These are phyloP conservation scores for Lippia alba DNA, from an alignment of 305 asterid species.

Conservation along the genomic window DNA sequence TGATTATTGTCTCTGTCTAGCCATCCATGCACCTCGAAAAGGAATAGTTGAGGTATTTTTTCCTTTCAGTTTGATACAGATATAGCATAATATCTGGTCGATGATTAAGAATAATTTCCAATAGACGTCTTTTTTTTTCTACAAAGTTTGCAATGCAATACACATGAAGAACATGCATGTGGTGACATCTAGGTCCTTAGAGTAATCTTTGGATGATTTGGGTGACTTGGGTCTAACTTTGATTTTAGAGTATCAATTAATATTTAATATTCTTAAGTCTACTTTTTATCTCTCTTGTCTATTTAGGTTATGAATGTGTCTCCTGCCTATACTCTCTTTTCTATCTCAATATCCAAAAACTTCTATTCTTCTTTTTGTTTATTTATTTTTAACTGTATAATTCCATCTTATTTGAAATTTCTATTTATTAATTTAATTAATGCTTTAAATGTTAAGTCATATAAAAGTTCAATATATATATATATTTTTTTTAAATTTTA, in stretches of 20 bases:
- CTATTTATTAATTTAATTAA: too few species aligned
- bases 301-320: too few species aligned
- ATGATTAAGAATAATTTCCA: slow-evolving; percentile 24
- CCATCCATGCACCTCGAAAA: slow-evolving; percentile 95
- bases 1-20: slow-evolving; percentile 90
- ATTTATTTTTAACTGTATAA: too few species aligned
- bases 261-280: background rate
- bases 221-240: background rate
- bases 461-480: too few species aligned
- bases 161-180: background rate
- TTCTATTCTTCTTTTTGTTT: too few species aligned
- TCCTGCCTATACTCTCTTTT: too few species aligned
- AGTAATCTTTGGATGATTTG: background rate
- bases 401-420: too few species aligned
- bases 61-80: slow-evolving; percentile 19
- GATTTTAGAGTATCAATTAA: background rate
- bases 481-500: too few species aligned
- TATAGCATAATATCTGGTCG: slow-evolving; percentile 4
- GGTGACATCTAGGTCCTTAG: background rate
- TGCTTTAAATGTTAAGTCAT: too few species aligned
- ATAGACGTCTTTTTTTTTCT: background rate
- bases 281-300: background rate
- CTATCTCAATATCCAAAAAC: too few species aligned
- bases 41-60: slow-evolving; percentile 88
- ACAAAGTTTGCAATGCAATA: background rate